Percentiles rank a stretch among this genome's conserved stretches.
These are phyloP conservation scores for Prinsepia uniflora DNA, from an alignment of 306 rosid genomes.

Conservation along the genomic window DNA sequence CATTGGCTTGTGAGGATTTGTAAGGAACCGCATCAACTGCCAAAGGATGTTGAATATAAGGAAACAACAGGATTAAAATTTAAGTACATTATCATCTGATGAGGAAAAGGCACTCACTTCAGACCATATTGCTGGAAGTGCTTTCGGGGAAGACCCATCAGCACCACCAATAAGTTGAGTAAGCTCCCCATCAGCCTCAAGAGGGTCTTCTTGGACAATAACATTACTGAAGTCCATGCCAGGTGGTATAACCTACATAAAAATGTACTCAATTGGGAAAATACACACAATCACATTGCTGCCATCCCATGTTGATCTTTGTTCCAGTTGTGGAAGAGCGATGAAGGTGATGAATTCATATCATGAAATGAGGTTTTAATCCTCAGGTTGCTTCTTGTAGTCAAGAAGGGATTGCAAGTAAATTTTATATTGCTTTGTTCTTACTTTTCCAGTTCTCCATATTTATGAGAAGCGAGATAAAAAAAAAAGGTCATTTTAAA, in stretches of 20 bases:
- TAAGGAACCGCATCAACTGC: conserved; percentile 81
- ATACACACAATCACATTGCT: not conserved
- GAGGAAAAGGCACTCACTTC: conserved; percentile 54
- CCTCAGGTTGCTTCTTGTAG: conserved; percentile 5
- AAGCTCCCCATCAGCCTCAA: conserved; percentile 66
- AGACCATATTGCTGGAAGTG: conserved; percentile 69
- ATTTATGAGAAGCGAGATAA: not conserved
- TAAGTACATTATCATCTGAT: not conserved
- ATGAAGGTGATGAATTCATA: not conserved
- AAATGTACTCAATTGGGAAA: conserved; percentile 19
- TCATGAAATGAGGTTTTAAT: not conserved
- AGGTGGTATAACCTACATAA: conserved; percentile 73
- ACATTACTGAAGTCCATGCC: conserved; percentile 95
- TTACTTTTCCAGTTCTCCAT: not conserved
- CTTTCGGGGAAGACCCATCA: conserved; percentile 59
- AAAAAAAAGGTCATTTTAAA: not conserved
- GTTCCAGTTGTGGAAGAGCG: not conserved
- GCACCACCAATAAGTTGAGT: conserved; percentile 43
- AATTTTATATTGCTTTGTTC: not conserved
- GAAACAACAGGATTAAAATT: conserved; percentile 3
- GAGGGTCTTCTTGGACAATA: conserved; percentile 58
- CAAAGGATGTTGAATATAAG: conserved; percentile 15
- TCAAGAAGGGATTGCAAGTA: not conserved
- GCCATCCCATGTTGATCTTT: not conserved
- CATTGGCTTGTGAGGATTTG: conserved; percentile 91